These are phyloP conservation scores for Stachybotrys chartarum DNA, from an alignment of 2,329 filamentous ascomycete species.

Conservation along the genomic window DNA sequence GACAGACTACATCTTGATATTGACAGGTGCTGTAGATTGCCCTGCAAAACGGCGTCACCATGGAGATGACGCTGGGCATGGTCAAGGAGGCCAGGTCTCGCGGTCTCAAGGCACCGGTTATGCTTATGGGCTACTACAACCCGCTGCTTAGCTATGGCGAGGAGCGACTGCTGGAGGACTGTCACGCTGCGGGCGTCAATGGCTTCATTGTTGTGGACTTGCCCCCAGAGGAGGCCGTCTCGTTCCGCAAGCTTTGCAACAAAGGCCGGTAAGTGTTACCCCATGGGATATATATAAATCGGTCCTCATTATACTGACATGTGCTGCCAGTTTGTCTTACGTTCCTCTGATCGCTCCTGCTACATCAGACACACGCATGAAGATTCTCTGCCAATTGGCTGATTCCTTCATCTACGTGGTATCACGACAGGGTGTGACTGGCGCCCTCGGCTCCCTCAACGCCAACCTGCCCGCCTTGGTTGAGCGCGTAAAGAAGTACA, in stretches of 20 bases:
- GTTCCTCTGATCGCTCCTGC: constrained; percentile 94
- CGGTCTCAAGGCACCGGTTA: constrained; percentile 73
- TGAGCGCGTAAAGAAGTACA: constrained; percentile 82
- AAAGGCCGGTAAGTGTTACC: constrained; percentile 55
- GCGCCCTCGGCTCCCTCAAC: constrained; percentile 77
- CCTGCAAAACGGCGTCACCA: constrained; percentile 81
- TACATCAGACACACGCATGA: constrained; percentile 90
- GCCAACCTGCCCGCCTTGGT: constrained; percentile 75
- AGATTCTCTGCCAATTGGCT: constrained; percentile 88
- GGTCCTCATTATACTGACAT: not conserved
- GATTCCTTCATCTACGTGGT: constrained; percentile 99
- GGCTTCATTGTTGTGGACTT: constrained; percentile 96
- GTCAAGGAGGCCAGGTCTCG: constrained; percentile 70
- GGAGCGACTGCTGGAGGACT: constrained; percentile 78
- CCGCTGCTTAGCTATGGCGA: constrained; percentile 91
- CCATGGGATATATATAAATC: not conserved
- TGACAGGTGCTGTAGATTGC: constrained; percentile 42
- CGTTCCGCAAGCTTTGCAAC: constrained; percentile 80
- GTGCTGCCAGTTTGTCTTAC: constrained; percentile 65
- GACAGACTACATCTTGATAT: constrained; percentile 6
- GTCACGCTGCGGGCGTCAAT: constrained; percentile 78
- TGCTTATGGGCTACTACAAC: constrained; percentile 99
- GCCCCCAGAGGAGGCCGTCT: constrained; percentile 89
- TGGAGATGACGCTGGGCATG: constrained; percentile 72
- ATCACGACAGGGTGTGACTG: constrained; percentile 93